These are phyloP conservation scores for Wickerhamiella sorbophila DNA, from an alignment of 805 yeast species.

Conservation along the genomic window DNA sequence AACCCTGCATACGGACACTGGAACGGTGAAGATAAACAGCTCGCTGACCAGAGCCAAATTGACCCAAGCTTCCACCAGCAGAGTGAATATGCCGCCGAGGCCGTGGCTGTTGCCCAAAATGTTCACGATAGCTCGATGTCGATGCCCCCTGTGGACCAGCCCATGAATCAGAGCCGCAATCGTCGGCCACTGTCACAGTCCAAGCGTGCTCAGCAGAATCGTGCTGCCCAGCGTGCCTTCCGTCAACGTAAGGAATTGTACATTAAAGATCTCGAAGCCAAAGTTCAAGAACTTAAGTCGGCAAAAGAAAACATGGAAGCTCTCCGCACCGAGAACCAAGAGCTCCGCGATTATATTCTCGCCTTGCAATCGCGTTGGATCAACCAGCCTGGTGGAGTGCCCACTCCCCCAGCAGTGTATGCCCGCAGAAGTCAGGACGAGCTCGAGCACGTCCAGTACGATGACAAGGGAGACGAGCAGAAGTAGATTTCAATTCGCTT, in stretches of 20 bases:
- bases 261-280: conserved; percentile 62
- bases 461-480: conserved; percentile 18
- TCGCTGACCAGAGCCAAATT: conserved; percentile 19
- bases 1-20: conserved; percentile 19
- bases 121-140: conserved; percentile 18
- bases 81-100: conserved; percentile 21
- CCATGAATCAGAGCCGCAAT: conserved; percentile 19
- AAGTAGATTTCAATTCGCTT: conserved; percentile 5
- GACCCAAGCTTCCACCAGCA: conserved; percentile 20
- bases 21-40: conserved; percentile 18
- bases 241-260: conserved; percentile 71
- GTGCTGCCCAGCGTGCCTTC: conserved; percentile 86
- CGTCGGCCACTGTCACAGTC: conserved; percentile 42
- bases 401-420: conserved; percentile 30
- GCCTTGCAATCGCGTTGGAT: conserved; percentile 55
- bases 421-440: conserved; percentile 19
- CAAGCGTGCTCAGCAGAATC: conserved; percentile 82
- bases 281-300: conserved; percentile 48
- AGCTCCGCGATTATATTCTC: conserved; percentile 56
- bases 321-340: conserved; percentile 55
- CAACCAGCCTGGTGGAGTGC: conserved; percentile 35
- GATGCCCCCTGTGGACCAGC: conserved; percentile 21
- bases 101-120: conserved; percentile 20
- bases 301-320: conserved; percentile 50
- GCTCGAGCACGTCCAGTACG: conserved; percentile 16